phyloP scores from a whole-genome alignment of 768 basidiomycete genomes.

The Lactifluus rugatus region DNA sequence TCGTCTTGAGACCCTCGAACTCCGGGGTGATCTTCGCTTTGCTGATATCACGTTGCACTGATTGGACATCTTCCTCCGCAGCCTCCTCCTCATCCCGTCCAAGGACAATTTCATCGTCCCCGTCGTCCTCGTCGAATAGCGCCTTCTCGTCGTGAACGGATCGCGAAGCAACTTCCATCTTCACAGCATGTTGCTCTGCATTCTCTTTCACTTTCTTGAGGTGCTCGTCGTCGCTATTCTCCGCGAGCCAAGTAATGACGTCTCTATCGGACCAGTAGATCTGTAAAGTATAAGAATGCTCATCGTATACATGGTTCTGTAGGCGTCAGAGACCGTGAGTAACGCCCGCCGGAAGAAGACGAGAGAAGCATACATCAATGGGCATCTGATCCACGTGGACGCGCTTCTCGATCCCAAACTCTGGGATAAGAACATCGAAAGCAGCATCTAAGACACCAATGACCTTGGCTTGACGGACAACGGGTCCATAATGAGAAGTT shows the following conservation, averaged over 20 bases:
- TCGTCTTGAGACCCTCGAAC: slow-evolving; percentile 75
- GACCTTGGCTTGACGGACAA: slow-evolving; percentile 90
- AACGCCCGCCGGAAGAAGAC: neutral
- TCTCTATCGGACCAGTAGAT: slow-evolving; percentile 95
- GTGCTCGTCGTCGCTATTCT: slow-evolving; percentile 93
- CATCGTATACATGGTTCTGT: slow-evolving; percentile 93
- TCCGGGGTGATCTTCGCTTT: slow-evolving; percentile 63
- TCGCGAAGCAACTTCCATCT: slow-evolving; percentile 85
- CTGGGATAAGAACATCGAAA: slow-evolving; percentile 91
- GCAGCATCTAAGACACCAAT: slow-evolving; percentile 95
- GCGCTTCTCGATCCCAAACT: slow-evolving; percentile 98
- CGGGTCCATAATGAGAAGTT: slow-evolving; percentile 90
- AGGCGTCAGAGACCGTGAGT: neutral
- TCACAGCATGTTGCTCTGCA: slow-evolving; percentile 80
- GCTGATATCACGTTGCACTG: slow-evolving; percentile 70
- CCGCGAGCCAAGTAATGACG: slow-evolving; percentile 90
- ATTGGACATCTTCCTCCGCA: slow-evolving; percentile 42
- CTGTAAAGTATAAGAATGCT: slow-evolving; percentile 84
- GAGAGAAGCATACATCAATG: slow-evolving; percentile 59
- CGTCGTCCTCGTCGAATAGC: slow-evolving; percentile 83
- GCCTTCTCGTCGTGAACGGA: slow-evolving; percentile 82
- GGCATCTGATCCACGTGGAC: slow-evolving; percentile 99
- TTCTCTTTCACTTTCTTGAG: slow-evolving; percentile 90
- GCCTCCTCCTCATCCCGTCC: slow-evolving; percentile 39
- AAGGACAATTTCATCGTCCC: slow-evolving; percentile 69